Conservation (phyloP, 2,329 filamentous ascomycete genomes). For the Pyrenochaeta sp. region DNA sequence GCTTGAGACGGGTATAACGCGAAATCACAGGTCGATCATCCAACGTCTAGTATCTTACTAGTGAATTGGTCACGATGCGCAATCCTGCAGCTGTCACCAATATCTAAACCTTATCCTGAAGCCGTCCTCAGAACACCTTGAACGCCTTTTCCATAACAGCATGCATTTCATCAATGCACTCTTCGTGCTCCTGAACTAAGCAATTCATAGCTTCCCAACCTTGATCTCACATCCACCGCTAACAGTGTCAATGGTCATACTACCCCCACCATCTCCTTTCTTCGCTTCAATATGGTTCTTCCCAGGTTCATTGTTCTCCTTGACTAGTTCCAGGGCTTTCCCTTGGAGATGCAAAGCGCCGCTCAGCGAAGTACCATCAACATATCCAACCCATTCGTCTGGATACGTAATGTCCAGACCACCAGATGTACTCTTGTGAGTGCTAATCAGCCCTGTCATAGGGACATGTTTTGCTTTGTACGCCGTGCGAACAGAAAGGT, state of each 20-base stretch:
- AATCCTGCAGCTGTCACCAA: neutral
- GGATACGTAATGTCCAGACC: constrained; percentile 51
- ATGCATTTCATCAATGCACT: neutral
- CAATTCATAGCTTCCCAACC: constrained; percentile 36
- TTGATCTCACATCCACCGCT: constrained; percentile 45
- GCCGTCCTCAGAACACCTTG: neutral
- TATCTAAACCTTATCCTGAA: neutral
- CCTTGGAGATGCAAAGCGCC: constrained; percentile 52
- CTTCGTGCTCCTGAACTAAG: neutral
- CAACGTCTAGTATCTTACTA: neutral
- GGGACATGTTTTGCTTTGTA: constrained; percentile 37
- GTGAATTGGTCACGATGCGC: neutral
- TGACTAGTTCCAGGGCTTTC: constrained; percentile 46
- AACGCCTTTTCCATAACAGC: neutral
- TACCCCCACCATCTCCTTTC: constrained; percentile 50
- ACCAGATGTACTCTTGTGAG: constrained; percentile 49
- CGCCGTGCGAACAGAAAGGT: constrained; percentile 42
- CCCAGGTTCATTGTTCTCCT: constrained; percentile 35
- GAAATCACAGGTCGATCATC: neutral
- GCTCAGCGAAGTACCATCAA: constrained; percentile 48
- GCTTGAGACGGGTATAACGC: neutral
- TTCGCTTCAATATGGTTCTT: constrained; percentile 49
- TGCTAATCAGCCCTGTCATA: constrained; percentile 41
- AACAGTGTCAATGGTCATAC: constrained; percentile 44
- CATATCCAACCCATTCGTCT: constrained; percentile 52